Evolutionary conservation across 495 filamentous ascomycete genomes (phyloP).

Genomic region (Penicillium roqueforti): DNA sequence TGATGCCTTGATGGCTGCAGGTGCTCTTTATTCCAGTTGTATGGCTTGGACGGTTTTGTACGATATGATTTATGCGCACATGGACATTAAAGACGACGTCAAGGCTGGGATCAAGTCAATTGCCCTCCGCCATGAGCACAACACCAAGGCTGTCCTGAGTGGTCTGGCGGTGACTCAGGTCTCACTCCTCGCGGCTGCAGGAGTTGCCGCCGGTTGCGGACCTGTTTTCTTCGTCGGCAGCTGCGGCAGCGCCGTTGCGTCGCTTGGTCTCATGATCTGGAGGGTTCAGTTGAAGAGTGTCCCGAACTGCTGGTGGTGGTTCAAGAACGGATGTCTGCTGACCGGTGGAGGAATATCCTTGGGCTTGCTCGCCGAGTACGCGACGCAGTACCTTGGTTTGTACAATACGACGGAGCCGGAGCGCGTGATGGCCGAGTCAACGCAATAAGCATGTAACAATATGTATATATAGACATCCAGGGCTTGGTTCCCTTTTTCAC

Average conservation of each 20-base stretch:
- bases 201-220: slow-evolving; percentile 66
- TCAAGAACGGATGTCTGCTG: slow-evolving; percentile 66
- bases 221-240: slow-evolving; percentile 81
- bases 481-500: background rate
- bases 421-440: slow-evolving; percentile 7
- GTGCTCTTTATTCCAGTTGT: slow-evolving; percentile 76
- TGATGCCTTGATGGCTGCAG: slow-evolving; percentile 62
- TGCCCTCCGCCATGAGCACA: slow-evolving; percentile 77
- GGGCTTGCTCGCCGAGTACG: slow-evolving; percentile 63
- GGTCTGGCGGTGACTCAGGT: slow-evolving; percentile 73
- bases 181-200: slow-evolving; percentile 73
- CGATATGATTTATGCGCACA: slow-evolving; percentile 98
- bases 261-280: slow-evolving; percentile 83
- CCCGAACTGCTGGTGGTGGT: slow-evolving; percentile 96
- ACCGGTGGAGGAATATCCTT: slow-evolving; percentile 63
- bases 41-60: slow-evolving; percentile 93
- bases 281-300: slow-evolving; percentile 80
- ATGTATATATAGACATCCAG: background rate
- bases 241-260: slow-evolving; percentile 74
- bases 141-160: slow-evolving; percentile 81
- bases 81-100: slow-evolving; percentile 93
- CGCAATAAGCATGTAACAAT: slow-evolving; percentile 10
- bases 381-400: slow-evolving; percentile 32
- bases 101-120: slow-evolving; percentile 95
- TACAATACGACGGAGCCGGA: slow-evolving; percentile 19